Percentiles rank a stretch among this genome's conserved stretches.
These are phyloP conservation scores for Plasmodium relictum DNA, from an alignment of 169 alveolate species.

Conservation along the genomic window DNA sequence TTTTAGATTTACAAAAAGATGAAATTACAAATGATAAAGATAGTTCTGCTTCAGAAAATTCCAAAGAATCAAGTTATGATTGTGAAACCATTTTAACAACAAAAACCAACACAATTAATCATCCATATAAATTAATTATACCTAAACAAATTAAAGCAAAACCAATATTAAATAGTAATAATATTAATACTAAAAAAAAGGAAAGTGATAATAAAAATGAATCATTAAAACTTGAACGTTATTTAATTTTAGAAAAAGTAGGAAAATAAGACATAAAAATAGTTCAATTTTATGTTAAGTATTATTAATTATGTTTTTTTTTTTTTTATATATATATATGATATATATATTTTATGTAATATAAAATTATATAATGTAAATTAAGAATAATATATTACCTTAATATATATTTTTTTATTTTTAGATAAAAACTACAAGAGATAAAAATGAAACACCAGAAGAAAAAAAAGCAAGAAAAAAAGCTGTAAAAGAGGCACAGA, in stretches of 20 bases:
- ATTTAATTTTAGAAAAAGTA: conserved; percentile 53
- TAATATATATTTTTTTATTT: not conserved
- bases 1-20: conserved; percentile 42
- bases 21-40: conserved; percentile 2
- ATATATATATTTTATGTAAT: not conserved
- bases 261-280: not conserved
- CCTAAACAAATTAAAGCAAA: conserved; percentile 55
- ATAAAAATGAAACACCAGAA: conserved; percentile 87
- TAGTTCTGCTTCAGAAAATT: not conserved
- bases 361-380: not conserved
- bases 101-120: conserved; percentile 85
- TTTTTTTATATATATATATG: conserved; percentile 30
- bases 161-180: conserved; percentile 7
- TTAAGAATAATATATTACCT: not conserved
- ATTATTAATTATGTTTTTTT: not conserved
- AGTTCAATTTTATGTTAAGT: not conserved
- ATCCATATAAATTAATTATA: conserved; percentile 79
- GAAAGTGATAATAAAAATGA: not conserved
- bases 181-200: not conserved
- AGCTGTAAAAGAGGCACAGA: conserved; percentile 87
- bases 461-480: conserved; percentile 86
- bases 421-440: conserved; percentile 78
- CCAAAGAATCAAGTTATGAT: conserved; percentile 75
- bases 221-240: conserved; percentile 31
- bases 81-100: conserved; percentile 87